Evolutionary conservation across 805 yeast species (phyloP).

Genomic region (Candida alai): DNA sequence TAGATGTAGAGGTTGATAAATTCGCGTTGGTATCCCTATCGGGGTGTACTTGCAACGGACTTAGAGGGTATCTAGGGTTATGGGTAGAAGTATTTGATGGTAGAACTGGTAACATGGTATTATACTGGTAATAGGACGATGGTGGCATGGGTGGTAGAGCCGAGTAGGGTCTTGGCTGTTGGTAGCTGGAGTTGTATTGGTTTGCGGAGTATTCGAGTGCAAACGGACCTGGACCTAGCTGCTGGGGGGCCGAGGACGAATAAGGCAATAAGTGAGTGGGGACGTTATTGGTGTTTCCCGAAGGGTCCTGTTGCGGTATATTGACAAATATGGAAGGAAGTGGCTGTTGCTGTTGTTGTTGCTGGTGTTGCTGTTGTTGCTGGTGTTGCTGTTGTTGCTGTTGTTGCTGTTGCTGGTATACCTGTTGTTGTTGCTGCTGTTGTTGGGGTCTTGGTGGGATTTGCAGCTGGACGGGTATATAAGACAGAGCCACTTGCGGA

Average conservation of each 20-base stretch:
- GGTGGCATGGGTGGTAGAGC: conserved; percentile 2
- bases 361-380: conserved; percentile 7
- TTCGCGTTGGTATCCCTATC: conserved; percentile 7
- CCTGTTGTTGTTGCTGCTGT: too few species aligned
- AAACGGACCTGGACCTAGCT: conserved; percentile 5
- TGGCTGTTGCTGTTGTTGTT: conserved; percentile 3
- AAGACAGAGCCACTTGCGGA: too few species aligned
- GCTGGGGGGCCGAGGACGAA: conserved; percentile 3
- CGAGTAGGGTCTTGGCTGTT: conserved; percentile 6
- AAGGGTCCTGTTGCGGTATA: conserved; percentile 5
- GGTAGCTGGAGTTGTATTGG: conserved; percentile 4
- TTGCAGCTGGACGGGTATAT: too few species aligned
- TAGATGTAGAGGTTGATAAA: not conserved
- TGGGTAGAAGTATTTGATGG: conserved; percentile 3
- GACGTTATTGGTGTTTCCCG: not conserved
- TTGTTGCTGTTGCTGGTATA: too few species aligned
- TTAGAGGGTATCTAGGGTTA: conserved; percentile 4
- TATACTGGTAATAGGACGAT: conserved; percentile 4
- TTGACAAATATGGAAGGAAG: conserved; percentile 9
- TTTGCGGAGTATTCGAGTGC: not conserved
- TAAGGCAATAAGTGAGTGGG: conserved; percentile 3
- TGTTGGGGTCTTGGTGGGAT: too few species aligned
- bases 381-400: conserved; percentile 5
- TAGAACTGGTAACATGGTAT: conserved; percentile 1
- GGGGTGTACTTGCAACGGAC: conserved; percentile 5